phyloP scores from a whole-genome alignment of 805 yeast species.

The Starmera amethionina region DNA sequence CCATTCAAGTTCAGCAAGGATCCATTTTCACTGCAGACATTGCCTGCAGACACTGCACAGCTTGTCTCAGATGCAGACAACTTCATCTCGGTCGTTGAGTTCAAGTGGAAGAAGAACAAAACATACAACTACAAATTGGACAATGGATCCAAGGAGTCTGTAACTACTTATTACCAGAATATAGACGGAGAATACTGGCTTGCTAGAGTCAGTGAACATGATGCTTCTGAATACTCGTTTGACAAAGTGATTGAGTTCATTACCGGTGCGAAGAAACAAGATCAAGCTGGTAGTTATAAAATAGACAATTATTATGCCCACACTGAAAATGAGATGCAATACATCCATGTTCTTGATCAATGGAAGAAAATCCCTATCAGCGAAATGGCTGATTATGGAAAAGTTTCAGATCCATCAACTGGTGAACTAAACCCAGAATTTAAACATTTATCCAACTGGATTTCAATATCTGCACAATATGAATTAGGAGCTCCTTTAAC shows the following conservation, averaged over 20 bases:
- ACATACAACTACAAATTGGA: slow-evolving; percentile 10
- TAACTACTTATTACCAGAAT: slow-evolving; percentile 15
- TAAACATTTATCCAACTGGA: slow-evolving; percentile 8
- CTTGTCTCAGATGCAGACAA: background rate
- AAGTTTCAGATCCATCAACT: background rate
- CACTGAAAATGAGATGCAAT: slow-evolving; percentile 18
- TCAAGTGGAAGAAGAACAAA: slow-evolving; percentile 19
- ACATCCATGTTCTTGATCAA: slow-evolving; percentile 18
- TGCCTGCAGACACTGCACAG: background rate
- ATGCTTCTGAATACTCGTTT: background rate
- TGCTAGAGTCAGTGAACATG: slow-evolving; percentile 16
- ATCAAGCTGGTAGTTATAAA: background rate
- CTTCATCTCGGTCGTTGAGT: background rate
- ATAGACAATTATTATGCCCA: slow-evolving; percentile 12
- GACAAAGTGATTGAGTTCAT: slow-evolving; percentile 4
- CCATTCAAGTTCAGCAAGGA: background rate
- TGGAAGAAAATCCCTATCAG: slow-evolving; percentile 7
- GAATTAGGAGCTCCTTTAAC: slow-evolving; percentile 20
- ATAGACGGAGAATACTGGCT: slow-evolving; percentile 18
- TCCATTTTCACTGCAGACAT: background rate
- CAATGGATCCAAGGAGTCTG: slow-evolving; percentile 9
- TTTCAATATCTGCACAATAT: slow-evolving; percentile 17
- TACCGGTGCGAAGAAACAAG: slow-evolving; percentile 9
- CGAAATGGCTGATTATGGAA: slow-evolving; percentile 5
- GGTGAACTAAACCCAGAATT: background rate